These are phyloP conservation scores for apple (Malus domestica) DNA, from an alignment of 306 rosid species.

Conservation along the genomic window ASM211411v1 NC_041801.1:21886001-21886500, in stretches of 20 bases:
- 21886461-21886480: background rate
- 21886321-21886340: background rate
- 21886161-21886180: background rate
- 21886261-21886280: conserved; percentile 8
- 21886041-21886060: conserved; percentile 95
- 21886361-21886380: background rate
- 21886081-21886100: conserved; percentile 76
- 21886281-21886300: background rate
- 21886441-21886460: background rate
- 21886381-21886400: background rate
- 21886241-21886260: background rate
- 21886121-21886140: conserved; percentile 42
- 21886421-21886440: background rate
- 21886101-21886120: conserved; percentile 76
- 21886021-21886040: conserved; percentile 87
- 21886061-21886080: conserved; percentile 80
- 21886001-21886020: conserved; percentile 64
- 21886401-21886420: background rate
- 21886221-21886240: background rate
- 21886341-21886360: background rate
- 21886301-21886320: background rate
- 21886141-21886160: background rate
- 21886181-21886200: background rate
- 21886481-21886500: conserved; percentile 1
- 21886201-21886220: background rate